These are phyloP conservation scores for Kondoa subrosea DNA, from an alignment of 768 basidiomycete genomes.

Conservation along the genomic window DNA sequence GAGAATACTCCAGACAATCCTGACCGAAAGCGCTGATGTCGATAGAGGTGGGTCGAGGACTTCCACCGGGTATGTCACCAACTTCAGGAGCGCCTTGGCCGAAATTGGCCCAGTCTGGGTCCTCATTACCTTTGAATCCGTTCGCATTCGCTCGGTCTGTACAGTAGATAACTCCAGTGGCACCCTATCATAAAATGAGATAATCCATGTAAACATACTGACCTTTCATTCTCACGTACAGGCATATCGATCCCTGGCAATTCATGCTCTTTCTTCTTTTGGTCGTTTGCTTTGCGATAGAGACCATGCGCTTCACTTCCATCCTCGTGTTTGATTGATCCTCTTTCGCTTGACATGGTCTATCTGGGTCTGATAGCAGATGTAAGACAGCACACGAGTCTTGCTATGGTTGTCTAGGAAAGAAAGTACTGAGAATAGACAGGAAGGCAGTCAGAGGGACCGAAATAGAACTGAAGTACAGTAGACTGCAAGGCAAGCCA, in stretches of 20 bases:
- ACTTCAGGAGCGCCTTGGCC: slow-evolving; percentile 41
- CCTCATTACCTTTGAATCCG: slow-evolving; percentile 47
- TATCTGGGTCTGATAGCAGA: too few relatives aligned
- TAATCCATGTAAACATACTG: not conserved
- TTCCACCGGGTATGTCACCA: slow-evolving; percentile 61
- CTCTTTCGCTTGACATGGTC: not conserved
- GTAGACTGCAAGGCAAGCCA: too few relatives aligned
- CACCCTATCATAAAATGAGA: not conserved
- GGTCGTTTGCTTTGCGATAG: not conserved
- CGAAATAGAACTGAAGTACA: too few relatives aligned
- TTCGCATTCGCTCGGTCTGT: slow-evolving; percentile 59
- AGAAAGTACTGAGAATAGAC: too few relatives aligned
- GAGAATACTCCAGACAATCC: slow-evolving; percentile 47
- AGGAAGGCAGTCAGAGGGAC: too few relatives aligned
- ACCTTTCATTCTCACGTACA: not conserved
- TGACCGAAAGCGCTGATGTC: slow-evolving; percentile 44
- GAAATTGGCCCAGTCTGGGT: slow-evolving; percentile 29
- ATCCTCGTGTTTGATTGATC: not conserved
- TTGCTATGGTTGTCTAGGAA: too few relatives aligned
- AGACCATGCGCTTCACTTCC: not conserved
- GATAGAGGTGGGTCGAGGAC: slow-evolving; percentile 49
- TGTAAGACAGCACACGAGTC: too few relatives aligned
- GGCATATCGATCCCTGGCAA: not conserved
- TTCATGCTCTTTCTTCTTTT: not conserved
- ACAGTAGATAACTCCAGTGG: slow-evolving; percentile 17